Conservation (phyloP, 257 asterid genomes). For the Echites panduratus region DNA sequence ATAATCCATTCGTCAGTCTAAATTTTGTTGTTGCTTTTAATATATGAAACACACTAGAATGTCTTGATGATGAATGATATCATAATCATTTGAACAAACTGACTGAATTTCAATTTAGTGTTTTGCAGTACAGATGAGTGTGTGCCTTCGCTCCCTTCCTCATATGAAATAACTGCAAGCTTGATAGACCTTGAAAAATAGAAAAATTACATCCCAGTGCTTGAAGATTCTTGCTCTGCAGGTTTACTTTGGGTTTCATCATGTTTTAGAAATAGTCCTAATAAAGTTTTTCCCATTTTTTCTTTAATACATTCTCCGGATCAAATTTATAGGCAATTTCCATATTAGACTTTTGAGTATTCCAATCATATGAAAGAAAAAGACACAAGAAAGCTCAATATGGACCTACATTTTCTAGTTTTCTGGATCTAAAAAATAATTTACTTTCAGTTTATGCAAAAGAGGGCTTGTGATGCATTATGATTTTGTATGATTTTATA, state of each 20-base stretch:
- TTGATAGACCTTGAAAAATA: background rate
- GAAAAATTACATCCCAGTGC: background rate
- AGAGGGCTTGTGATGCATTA: background rate
- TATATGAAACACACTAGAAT: background rate
- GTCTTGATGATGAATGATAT: background rate
- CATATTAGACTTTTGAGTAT: background rate
- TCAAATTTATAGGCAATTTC: background rate
- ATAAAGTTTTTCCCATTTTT: background rate
- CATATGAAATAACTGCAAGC: background rate
- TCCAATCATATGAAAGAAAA: background rate
- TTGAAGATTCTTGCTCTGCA: background rate
- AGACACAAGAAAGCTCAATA: background rate
- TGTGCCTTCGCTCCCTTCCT: background rate
- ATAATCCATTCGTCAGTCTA: background rate
- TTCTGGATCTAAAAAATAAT: background rate
- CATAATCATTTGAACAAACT: background rate
- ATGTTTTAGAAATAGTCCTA: background rate
- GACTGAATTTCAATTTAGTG: background rate
- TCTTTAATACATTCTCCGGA: background rate
- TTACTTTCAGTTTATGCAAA: background rate
- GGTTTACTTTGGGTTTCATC: background rate
- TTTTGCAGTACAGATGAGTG: background rate
- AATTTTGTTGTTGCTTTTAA: background rate
- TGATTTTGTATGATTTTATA: background rate
- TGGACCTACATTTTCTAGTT: background rate